phyloP scores from a whole-genome alignment of 495 filamentous ascomycete genomes.

The Clavariopsis aquatica region DNA sequence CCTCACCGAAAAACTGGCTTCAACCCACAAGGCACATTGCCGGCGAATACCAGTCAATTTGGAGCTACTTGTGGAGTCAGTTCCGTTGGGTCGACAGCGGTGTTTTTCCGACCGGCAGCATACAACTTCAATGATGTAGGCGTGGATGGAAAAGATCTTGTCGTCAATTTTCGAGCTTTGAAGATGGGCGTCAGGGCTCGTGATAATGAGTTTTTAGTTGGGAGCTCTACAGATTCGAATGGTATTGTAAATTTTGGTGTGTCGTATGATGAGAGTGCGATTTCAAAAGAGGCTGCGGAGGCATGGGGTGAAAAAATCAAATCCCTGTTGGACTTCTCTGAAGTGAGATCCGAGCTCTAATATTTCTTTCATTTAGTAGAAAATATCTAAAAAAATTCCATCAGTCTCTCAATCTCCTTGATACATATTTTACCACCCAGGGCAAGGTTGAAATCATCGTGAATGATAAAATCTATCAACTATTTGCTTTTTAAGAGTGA shows the following conservation, averaged over 20 bases:
- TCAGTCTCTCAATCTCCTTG: too few relatives aligned
- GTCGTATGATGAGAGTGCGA: slow-evolving; percentile 40
- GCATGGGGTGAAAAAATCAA: slow-evolving; percentile 41
- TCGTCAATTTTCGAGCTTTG: slow-evolving; percentile 24
- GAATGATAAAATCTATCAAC: too few relatives aligned
- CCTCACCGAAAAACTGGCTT: slow-evolving; percentile 29
- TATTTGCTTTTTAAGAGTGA: too few relatives aligned
- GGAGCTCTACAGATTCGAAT: slow-evolving; percentile 35
- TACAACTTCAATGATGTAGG: slow-evolving; percentile 10
- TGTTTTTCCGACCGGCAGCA: slow-evolving; percentile 30
- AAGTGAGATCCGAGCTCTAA: slow-evolving; percentile 13
- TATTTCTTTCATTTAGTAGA: too few relatives aligned
- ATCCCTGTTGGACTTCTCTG: slow-evolving; percentile 34
- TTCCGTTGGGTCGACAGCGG: slow-evolving; percentile 39
- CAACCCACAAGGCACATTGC: slow-evolving; percentile 44
- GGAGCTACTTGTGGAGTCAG: slow-evolving; percentile 45
- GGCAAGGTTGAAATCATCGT: too few relatives aligned
- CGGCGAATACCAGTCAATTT: slow-evolving; percentile 30
- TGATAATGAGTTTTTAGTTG: slow-evolving; percentile 45
- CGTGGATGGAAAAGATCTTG: slow-evolving; percentile 34
- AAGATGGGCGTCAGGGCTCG: slow-evolving; percentile 37
- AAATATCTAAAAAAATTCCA: too few relatives aligned
- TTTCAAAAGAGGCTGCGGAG: slow-evolving; percentile 34
- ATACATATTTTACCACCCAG: too few relatives aligned
- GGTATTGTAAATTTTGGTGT: slow-evolving; percentile 38